A percentile compares a stretch with the other conserved stretches of the same genome.
These are phyloP conservation scores for Arbutus unedo DNA, from an alignment of 148 eudicot species.

Conservation along the genomic window DNA sequence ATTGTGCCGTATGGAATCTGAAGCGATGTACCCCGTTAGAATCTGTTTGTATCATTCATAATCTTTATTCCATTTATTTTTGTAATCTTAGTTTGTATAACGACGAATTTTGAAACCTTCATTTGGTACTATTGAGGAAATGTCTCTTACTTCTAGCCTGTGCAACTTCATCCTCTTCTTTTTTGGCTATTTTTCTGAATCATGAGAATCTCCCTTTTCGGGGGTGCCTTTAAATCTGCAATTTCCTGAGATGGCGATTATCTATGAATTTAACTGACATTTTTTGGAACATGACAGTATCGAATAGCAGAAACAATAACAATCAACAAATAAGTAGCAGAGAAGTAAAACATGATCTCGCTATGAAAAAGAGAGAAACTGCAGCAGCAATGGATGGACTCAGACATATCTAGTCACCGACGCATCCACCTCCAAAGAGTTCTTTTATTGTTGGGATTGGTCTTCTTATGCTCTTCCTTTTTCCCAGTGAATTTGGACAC, in stretches of 20 bases:
- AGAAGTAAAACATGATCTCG: background rate
- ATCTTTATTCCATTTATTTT: background rate
- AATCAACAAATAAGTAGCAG: background rate
- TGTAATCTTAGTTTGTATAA: background rate
- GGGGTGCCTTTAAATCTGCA: background rate
- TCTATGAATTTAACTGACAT: too few relatives aligned
- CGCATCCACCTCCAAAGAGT: background rate
- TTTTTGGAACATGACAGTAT: too few relatives aligned
- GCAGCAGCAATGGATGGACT: background rate
- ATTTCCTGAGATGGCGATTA: too few relatives aligned
- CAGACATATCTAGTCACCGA: background rate
- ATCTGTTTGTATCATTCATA: background rate
- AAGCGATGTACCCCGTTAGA: background rate
- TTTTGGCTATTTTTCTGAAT: background rate
- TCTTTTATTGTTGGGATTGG: background rate
- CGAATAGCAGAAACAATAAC: background rate
- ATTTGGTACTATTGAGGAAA: background rate
- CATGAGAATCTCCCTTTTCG: background rate
- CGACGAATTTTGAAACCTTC: too few relatives aligned
- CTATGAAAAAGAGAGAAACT: background rate
- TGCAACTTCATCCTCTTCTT: too few relatives aligned
- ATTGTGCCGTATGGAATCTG: background rate
- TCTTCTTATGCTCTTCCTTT: slow-evolving; percentile 19
- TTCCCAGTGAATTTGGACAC: slow-evolving; percentile 23
- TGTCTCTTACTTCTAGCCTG: background rate